These are phyloP conservation scores for Ophiostoma himal-ulmi DNA, from an alignment of 2,329 filamentous ascomycete species.

Conservation along the genomic window DNA sequence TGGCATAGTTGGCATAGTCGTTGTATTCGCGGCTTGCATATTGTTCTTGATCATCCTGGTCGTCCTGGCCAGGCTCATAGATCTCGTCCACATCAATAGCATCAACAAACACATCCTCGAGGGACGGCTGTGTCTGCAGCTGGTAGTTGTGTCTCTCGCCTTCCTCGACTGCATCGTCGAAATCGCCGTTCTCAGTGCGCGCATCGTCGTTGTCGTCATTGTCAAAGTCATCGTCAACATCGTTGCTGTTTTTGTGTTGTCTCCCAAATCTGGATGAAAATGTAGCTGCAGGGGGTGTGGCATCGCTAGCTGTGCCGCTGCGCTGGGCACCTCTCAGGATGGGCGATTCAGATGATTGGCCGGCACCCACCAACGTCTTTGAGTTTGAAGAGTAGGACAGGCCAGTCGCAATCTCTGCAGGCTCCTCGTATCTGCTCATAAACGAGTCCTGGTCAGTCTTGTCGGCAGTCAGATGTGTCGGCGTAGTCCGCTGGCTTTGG, in stretches of 20 bases:
- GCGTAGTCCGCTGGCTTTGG: neutral
- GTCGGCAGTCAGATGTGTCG: slow-evolving; percentile 8
- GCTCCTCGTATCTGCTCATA: slow-evolving; percentile 30
- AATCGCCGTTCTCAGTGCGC: slow-evolving; percentile 37
- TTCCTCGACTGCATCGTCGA: slow-evolving; percentile 25
- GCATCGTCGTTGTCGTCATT: slow-evolving; percentile 37
- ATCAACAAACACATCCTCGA: slow-evolving; percentile 31
- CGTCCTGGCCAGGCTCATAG: slow-evolving; percentile 33
- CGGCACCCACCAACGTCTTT: neutral
- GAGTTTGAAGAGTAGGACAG: neutral
- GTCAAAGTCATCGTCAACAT: slow-evolving; percentile 35
- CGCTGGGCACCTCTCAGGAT: neutral
- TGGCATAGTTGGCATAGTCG: neutral
- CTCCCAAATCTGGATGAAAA: neutral
- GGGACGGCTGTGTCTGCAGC: slow-evolving; percentile 27
- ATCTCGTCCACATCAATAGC: slow-evolving; percentile 32
- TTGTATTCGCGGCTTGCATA: slow-evolving; percentile 28
- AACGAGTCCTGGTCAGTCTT: slow-evolving; percentile 30
- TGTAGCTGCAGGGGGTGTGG: neutral
- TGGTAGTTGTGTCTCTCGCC: neutral
- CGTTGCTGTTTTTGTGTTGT: slow-evolving; percentile 13
- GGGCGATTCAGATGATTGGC: neutral
- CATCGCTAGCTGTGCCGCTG: neutral
- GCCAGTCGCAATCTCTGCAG: slow-evolving; percentile 24
- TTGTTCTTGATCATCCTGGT: slow-evolving; percentile 22